These are phyloP conservation scores for Solanum bukasovii DNA, from an alignment of 257 asterid genomes.

Conservation along the genomic window DNA sequence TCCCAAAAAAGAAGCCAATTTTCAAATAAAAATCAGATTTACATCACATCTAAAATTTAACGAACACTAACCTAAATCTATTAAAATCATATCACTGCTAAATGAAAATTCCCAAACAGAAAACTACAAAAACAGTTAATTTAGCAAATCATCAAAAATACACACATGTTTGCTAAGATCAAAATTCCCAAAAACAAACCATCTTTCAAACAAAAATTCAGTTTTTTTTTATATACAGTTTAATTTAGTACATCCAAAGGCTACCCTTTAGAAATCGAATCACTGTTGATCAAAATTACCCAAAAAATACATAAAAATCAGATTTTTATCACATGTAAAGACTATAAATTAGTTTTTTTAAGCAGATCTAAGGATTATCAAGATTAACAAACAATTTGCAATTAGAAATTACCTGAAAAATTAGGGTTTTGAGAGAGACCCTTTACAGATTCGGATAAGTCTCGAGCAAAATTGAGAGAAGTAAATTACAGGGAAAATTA, in stretches of 20 bases:
- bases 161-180: not conserved
- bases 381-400: not conserved
- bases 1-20: not conserved
- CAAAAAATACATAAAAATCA: not conserved
- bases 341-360: not conserved
- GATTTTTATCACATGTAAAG: not conserved
- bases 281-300: not conserved
- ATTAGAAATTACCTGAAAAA: slow-evolving; percentile 13
- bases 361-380: not conserved
- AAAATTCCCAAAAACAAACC: not conserved
- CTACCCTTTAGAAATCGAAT: not conserved
- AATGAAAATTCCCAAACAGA: not conserved
- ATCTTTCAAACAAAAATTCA: not conserved
- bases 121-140: not conserved
- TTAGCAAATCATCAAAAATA: not conserved
- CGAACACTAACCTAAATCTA: not conserved
- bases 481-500: too few relatives aligned
- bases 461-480: not conserved
- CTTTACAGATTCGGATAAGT: slow-evolving; percentile 17
- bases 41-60: not conserved
- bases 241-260: not conserved
- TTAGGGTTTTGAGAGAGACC: slow-evolving; percentile 12
- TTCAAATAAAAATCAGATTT: not conserved
- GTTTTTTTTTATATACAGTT: too few relatives aligned
- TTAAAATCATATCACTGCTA: not conserved